Base-by-base conservation (phyloP, 2,329 filamentous ascomycete species). In the Ascochyta koolunga region DNA sequence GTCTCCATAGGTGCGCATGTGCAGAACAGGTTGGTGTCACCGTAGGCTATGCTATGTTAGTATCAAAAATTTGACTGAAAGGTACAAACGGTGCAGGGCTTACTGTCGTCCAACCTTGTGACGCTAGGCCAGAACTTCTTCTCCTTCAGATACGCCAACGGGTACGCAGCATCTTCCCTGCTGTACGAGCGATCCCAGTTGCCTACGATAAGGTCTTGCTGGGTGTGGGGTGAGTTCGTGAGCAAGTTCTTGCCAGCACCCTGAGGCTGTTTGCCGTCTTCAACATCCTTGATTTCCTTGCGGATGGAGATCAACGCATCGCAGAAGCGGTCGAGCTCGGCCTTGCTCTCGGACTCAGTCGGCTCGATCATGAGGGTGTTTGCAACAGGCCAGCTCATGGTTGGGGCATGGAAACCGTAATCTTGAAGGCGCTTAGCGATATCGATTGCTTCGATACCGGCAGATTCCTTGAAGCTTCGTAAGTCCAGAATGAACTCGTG, bases 331-430 rank as follows among this genome's bases (percentile, higher is more conserved):
- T 97, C 93, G 2, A 98, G 85, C 80, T 98, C 93, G 59, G 89
- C 89, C 75, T 95, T 93, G 76, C 86, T 90, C 80, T 98, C 93
- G 13, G 89, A 93, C 78, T 97, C 93, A 0, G 93, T 98, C 2
- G 93, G 93, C 80, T 98, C 93, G 62, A 98, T 96, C 93, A 98
- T 98, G 38, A 98, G 85, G 0, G 93, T 97, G 78, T 96, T 96
- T 46, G 91, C 85, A 2, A 98, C 92, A 1, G 93, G 93, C 90
- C 91, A 97, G 73, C 88, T 92, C 93, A 98, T 97, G 47, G 93
- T 98, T 0, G 93, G 93, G 1, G 93, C 90, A 76, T 98, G 93
- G 85, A 98, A 98, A 36, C 93, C 93, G 73, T 96, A 98, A 73
- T 98, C 93, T 77, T 97, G 93, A 18, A 98, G 86, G 59, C 93